phyloP scores from a whole-genome alignment of 2,329 filamentous ascomycete genomes.

The Aurifilum marmelostoma region DNA sequence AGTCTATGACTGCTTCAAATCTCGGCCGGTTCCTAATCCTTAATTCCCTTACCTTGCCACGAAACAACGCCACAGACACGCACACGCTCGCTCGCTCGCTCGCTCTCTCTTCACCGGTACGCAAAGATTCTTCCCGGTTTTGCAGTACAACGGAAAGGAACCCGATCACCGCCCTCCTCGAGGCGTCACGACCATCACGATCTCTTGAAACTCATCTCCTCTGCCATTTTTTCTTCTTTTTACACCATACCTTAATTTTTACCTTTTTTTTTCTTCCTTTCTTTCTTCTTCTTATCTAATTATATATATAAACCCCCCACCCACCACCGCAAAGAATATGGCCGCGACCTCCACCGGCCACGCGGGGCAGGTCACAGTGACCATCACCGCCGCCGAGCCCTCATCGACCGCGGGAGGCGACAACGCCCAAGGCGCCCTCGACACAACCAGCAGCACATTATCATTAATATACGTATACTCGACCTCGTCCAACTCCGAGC shows the following conservation, averaged over 20 bases:
- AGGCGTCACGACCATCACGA: constrained; percentile 5
- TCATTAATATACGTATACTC: constrained; percentile 26
- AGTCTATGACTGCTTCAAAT: background rate
- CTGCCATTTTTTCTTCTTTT: background rate
- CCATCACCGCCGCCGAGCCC: constrained; percentile 18
- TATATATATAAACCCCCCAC: background rate
- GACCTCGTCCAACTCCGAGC: constrained; percentile 14
- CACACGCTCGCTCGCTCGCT: background rate
- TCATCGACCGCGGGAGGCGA: constrained; percentile 2
- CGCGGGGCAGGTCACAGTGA: constrained; percentile 24
- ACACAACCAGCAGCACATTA: constrained; percentile 22
- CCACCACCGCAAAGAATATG: background rate
- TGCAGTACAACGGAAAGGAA: background rate
- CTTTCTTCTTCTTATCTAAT: background rate
- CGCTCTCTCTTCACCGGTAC: background rate
- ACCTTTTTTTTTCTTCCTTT: too few species aligned
- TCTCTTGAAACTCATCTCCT: background rate
- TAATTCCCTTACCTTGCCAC: background rate
- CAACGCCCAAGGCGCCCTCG: background rate
- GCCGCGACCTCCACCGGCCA: background rate
- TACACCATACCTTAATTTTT: background rate
- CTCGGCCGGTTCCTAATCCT: background rate
- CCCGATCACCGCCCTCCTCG: background rate
- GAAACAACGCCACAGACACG: background rate
- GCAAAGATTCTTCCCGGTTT: background rate